phyloP scores from a whole-genome alignment of 2,329 filamentous ascomycete species.

The Talaromyces sp. region DNA sequence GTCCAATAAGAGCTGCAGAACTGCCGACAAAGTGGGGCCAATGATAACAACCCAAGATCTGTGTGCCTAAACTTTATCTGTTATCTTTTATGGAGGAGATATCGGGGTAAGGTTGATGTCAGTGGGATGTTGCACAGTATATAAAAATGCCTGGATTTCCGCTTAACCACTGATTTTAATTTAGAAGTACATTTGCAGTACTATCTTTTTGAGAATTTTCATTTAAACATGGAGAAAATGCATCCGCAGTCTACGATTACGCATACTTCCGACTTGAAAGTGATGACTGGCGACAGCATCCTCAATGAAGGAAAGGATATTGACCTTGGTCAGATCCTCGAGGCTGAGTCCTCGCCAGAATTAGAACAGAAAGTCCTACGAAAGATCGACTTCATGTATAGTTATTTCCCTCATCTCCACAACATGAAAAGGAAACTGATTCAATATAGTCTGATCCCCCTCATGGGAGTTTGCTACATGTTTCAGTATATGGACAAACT shows the following conservation, averaged over 20 bases:
- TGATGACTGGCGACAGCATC: not conserved
- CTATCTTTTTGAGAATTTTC: not conserved
- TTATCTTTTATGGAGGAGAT: not conserved
- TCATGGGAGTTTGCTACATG: conserved; percentile 25
- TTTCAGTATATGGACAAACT: conserved; percentile 26
- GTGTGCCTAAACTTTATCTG: not conserved
- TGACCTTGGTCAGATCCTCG: conserved; percentile 3
- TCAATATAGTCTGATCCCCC: conserved; percentile 15
- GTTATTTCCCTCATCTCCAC: not conserved
- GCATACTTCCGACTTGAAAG: not conserved
- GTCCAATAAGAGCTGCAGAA: not conserved
- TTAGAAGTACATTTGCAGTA: not conserved
- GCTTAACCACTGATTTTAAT: not conserved
- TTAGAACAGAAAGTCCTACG: conserved; percentile 1
- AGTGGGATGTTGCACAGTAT: not conserved
- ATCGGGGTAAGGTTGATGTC: not conserved
- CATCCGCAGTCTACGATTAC: not conserved
- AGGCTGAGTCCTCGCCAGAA: not conserved
- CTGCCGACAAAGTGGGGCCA: not conserved
- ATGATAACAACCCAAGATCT: not conserved
- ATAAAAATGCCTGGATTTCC: not conserved
- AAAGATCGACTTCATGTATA: conserved; percentile 6
- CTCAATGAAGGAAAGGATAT: not conserved
- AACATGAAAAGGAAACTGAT: not conserved
- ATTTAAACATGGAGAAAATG: not conserved